phyloP scores from a whole-genome alignment of 179 eudicot species.

The Sideroxylon spinosum region DNA sequence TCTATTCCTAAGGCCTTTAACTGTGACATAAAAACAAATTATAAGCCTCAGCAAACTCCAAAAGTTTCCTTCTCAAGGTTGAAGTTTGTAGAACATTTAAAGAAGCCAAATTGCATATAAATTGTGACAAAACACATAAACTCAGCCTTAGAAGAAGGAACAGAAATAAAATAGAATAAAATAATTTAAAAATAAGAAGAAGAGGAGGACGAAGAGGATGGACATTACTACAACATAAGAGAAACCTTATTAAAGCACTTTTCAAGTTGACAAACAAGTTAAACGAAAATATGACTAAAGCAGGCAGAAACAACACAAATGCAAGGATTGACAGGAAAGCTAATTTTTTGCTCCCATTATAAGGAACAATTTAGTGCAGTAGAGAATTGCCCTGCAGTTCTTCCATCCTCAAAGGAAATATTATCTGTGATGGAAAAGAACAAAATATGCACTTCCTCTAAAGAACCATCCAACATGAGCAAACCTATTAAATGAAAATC shows the following conservation, averaged over 20 bases:
- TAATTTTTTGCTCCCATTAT: neutral
- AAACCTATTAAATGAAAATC: neutral
- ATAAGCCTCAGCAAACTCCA: slow-evolving; percentile 13
- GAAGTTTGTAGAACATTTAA: slow-evolving; percentile 1
- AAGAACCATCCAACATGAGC: neutral
- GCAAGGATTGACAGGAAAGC: neutral
- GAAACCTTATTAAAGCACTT: neutral
- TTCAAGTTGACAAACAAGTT: neutral
- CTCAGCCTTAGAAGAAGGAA: neutral
- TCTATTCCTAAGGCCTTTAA: slow-evolving; percentile 93
- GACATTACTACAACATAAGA: neutral
- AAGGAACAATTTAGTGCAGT: neutral
- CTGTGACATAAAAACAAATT: slow-evolving; percentile 37
- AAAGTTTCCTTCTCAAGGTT: neutral
- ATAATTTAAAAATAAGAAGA: no score
- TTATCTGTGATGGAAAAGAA: neutral
- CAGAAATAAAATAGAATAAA: neutral
- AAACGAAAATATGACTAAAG: neutral
- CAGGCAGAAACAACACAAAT: neutral
- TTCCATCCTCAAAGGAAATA: neutral
- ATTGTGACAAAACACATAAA: slow-evolving; percentile 2
- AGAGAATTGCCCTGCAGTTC: neutral
- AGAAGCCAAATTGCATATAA: neutral
- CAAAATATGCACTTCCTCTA: neutral
- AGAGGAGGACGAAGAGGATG: neutral